Evolutionary conservation across 192 early-diverging fungal genomes (phyloP), one percentile per base, ranked within the genome.

Genomic region (Backusella tuberculispora): DNA sequence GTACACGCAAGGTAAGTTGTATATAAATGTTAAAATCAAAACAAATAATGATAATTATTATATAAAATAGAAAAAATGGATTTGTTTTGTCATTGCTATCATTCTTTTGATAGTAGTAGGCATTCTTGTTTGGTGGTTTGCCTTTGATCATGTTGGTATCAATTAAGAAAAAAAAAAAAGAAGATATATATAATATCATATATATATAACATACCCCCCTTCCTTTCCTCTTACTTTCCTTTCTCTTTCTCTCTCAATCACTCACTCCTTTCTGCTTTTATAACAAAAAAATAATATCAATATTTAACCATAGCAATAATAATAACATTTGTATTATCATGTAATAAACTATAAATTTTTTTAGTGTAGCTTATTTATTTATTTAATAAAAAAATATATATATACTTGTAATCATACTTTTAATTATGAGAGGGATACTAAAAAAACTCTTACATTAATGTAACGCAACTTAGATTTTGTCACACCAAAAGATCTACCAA

Each of bases 61-160:
- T 13, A n/a, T n/a, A 12, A 42, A n/a, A 14, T 80, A 80, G 79
- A 80, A 80, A 80, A 80, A 80, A 74, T 80, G 79, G 79, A 70
- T 47, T 37, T 80, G 79, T 41, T 76, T 80, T 41, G 38, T 73
- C 17, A 76, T 80, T 44, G n/a, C 69, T 50, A 80, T 80, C 44
- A 73, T 80, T 48, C 15, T 80, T 34, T n/a, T 76, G 21, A 73
- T 80, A 34, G 72, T 74, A 13, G 72, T 68, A 19, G 79, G 70
- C 42, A 65, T 80, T 42, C 69, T 72, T 12, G 45, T 80, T 26
- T 80, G 79, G 79, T 80, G 79, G 79, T 80, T 80, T 24, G 79
- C 74, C 12, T 80, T 80, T 43, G 71, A 73, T 29, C 76, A 78
- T 53, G 37, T 50, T 78, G 76, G 76, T 34, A 46, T 78, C 47